Evolutionary conservation across 2,329 filamentous ascomycete species (phyloP), one percentile per base, ranked within the genome.

Genomic region (Arthrobotrys megalospora): DNA sequence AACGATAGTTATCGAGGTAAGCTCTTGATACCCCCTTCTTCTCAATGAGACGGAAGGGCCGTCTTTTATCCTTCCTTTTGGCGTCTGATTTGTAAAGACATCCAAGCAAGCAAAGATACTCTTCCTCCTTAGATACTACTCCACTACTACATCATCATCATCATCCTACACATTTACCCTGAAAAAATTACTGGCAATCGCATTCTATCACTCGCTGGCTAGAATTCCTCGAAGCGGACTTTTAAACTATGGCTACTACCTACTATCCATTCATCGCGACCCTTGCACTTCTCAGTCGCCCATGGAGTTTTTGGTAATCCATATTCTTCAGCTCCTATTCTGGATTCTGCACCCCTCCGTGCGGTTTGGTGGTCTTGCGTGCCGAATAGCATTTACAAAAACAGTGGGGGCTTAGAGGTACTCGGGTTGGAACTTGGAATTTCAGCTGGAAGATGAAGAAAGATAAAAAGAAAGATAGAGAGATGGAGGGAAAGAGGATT

Each of bases 51-150:
- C 38, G 58, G 67, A 66, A 52, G 55, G 60, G 32, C 66, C 66
- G 47, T 77, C 65, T 77, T 67, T 66, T 77, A 70, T 77, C 66
- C 73, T 77, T 77, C 73, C 66, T 77, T 77, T 77, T 77, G 73
- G 73, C 73, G 73, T 77, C 73, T 77, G 73, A 77, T 77, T 77
- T 77, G 73, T 77, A 71, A 77, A 48, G 73, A 71, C 73, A 77
- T 77, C 73, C 66, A 71, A 77, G 65, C 72, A 65, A 77, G 73
- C 73, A 77, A 69, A 77, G 66, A 71, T 71, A 66, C 43, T 67
- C 50, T 52, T 66, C 66, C 60, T 65, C 58, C 48, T 62, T 70
- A 70, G 73, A 71, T 71, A 66, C 65, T 50, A 60, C 43, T 53
- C 48, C n/a, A 58, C 36, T 38, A n/a, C 36, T 58, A 28, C 24